Evolutionary conservation across 2,329 filamentous ascomycete species (phyloP).

Genomic region (Phoma sp.): DNA sequence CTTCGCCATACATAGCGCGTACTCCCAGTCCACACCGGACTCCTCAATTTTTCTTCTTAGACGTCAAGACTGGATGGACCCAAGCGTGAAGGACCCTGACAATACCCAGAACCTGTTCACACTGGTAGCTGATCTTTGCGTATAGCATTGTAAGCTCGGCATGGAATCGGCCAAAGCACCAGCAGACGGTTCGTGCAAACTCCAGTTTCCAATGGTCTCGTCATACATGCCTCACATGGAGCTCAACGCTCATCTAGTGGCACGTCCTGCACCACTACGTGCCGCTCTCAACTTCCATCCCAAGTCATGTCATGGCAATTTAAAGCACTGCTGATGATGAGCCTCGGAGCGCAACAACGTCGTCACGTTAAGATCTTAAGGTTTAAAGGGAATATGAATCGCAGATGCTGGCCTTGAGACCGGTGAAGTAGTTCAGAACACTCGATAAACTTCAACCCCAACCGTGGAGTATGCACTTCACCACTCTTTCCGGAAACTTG

Average conservation of each 20-base stretch:
- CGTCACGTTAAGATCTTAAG: not conserved
- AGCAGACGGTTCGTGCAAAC: conserved; percentile 8
- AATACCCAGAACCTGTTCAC: not conserved
- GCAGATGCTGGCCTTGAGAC: conserved; percentile 4
- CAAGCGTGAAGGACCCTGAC: not conserved
- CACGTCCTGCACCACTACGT: conserved; percentile 8
- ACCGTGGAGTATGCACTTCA: not conserved
- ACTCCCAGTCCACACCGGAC: not conserved
- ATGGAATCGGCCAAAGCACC: conserved; percentile 12
- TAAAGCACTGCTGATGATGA: not conserved
- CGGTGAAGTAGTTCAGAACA: conserved; percentile 7
- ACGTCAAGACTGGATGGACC: conserved; percentile 1
- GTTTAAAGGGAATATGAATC: conserved; percentile 10
- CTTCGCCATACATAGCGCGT: conserved; percentile 3
- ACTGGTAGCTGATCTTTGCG: not conserved
- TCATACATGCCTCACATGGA: conserved; percentile 1
- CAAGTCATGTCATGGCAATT: not conserved
- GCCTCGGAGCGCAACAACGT: not conserved
- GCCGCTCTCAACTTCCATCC: conserved; percentile 3
- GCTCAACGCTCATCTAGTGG: conserved; percentile 1
- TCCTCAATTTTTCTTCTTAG: not conserved
- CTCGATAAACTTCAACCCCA: not conserved
- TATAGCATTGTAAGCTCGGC: conserved; percentile 6
- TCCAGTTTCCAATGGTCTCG: conserved; percentile 7
- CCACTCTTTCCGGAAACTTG: conserved; percentile 4